phyloP scores from a whole-genome alignment of 306 rosid genomes.

The Prunus campanulata region DNA sequence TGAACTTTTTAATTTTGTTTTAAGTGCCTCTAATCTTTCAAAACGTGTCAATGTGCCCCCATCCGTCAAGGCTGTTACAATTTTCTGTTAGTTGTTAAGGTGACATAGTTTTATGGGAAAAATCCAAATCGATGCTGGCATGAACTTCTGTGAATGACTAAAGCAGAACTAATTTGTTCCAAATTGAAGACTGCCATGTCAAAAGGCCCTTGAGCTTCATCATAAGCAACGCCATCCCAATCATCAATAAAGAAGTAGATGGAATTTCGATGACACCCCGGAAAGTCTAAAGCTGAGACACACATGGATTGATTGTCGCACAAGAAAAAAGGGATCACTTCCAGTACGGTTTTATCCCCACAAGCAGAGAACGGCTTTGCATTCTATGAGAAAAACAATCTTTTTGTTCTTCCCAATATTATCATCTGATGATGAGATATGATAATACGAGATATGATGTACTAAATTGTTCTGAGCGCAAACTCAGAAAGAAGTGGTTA shows the following conservation, averaged over 20 bases:
- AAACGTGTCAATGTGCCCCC: too few relatives aligned
- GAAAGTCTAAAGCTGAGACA: constrained; percentile 13
- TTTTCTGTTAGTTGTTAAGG: too few relatives aligned
- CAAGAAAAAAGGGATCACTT: constrained; percentile 2
- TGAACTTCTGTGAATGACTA: constrained; percentile 1
- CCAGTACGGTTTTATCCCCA: neutral
- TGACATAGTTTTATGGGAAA: neutral
- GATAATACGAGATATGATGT: too few relatives aligned
- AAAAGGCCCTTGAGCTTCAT: too few relatives aligned
- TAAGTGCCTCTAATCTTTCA: too few relatives aligned
- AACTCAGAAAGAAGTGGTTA: neutral
- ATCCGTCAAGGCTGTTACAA: too few relatives aligned
- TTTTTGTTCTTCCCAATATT: neutral
- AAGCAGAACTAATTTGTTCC: neutral
- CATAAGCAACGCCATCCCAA: neutral
- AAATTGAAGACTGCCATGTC: constrained; percentile 9
- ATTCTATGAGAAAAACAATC: neutral
- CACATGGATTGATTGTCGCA: neutral
- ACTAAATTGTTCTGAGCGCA: neutral
- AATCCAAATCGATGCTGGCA: constrained; percentile 11
- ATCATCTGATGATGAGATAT: neutral
- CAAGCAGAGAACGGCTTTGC: too few relatives aligned
- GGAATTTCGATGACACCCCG: neutral
- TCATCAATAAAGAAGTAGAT: neutral
- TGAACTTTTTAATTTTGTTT: too few relatives aligned